These are phyloP conservation scores for Wickerhamiella australiensis DNA, from an alignment of 805 yeast genomes.

Conservation along the genomic window DNA sequence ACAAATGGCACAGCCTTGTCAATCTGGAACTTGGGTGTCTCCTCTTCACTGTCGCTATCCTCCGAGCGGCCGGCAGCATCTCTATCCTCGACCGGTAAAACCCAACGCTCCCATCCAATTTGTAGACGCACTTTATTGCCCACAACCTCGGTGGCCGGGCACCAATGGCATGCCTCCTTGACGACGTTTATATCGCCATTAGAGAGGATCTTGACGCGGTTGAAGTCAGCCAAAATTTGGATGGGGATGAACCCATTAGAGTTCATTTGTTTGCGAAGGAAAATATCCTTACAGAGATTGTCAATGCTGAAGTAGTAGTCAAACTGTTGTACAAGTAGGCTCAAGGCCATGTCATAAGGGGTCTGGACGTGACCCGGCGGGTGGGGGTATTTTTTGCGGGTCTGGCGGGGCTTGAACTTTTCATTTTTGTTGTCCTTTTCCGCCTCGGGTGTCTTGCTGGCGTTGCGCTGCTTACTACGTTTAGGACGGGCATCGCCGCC, in stretches of 20 bases:
- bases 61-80: slow-evolving; percentile 35
- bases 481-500: neutral
- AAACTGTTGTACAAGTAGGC: slow-evolving; percentile 44
- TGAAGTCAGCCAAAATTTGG: slow-evolving; percentile 50
- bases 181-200: slow-evolving; percentile 43
- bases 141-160: slow-evolving; percentile 41
- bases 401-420: slow-evolving; percentile 5
- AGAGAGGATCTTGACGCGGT: slow-evolving; percentile 58
- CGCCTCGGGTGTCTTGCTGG: neutral
- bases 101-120: slow-evolving; percentile 53
- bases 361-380: slow-evolving; percentile 7
- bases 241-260: slow-evolving; percentile 61
- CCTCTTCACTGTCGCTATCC: slow-evolving; percentile 26
- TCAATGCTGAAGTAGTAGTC: slow-evolving; percentile 86
- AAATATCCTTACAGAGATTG: slow-evolving; percentile 75
- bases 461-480: neutral
- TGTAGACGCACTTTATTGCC: slow-evolving; percentile 51
- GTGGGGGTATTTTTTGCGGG: slow-evolving; percentile 9
- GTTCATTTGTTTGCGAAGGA: slow-evolving; percentile 71
- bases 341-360: slow-evolving; percentile 18
- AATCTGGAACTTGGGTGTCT: slow-evolving; percentile 26
- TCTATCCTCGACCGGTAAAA: slow-evolving; percentile 45
- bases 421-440: neutral
- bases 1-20: slow-evolving; percentile 30
- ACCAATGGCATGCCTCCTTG: slow-evolving; percentile 41